Evolutionary conservation across 2,329 filamentous ascomycete genomes (phyloP), one percentile per base, ranked within the genome.

Genomic region (Cladophialophora exuberans): DNA sequence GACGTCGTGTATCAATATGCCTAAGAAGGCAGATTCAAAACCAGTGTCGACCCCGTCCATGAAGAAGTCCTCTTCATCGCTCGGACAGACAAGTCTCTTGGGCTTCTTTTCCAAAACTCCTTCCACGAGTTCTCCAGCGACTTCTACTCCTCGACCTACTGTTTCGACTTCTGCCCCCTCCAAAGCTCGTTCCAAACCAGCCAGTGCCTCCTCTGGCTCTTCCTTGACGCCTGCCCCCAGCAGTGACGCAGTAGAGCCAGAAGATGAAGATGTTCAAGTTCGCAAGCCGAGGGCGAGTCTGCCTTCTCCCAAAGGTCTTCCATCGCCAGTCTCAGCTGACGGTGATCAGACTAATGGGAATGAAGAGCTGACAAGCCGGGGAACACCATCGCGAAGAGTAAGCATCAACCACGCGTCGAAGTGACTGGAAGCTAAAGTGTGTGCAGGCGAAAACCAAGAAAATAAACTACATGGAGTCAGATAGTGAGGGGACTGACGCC

Each of bases 401-500:
- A 59, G 73, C 59, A 7, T 9, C 28, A 7, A 39, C 45, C 39
- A 30, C 18, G 28, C 36, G 11, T 20, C 6, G 39, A n/a, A 25
- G 10, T n/a, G 13, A 7, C 20, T 33, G 42, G 18, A 13, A 13
- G 6, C 25, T 33, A 15, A 33, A 23, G 6, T 6, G 9, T 22
- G 25, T 33, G 2, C 42, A 85, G 79, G 79, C 77, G 10, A 85
- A 83, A 69, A 87, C 85, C 65, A 71, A 78, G 41, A 81, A 73
- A 18, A 73, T 94, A 62, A 94, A 82, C 69, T 97, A 97, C 70
- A 86, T 88, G 61, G 92, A 97, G 66, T 91, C 89, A 1, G 90
- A 89, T 39, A 88, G 89, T 41, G 87, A 90, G 54, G 80, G 82
- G 15, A 78, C 80, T 41, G 76, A 77, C 48, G 87, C 90, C 45